Base-by-base conservation (phyloP, 345 rosid genomes). In the Dimocarpus longan region DNA sequence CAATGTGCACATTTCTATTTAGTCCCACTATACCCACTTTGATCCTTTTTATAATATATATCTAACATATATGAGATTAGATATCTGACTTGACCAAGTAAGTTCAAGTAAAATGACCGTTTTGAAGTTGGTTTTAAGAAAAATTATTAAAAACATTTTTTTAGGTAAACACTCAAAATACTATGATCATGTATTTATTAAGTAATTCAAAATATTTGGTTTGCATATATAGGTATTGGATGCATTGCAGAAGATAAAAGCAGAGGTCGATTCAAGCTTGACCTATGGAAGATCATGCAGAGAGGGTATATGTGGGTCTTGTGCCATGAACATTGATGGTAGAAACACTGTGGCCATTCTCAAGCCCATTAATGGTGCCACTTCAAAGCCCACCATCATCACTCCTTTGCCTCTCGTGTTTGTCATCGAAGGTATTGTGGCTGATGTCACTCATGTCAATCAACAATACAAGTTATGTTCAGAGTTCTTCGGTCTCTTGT, bases 271-370 rank as follows among this genome's bases (percentile, higher is more conserved):
- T 77, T 73, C 90, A 32, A 87, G 87, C 76, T 75, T 94, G 85
- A 84, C 82, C 82, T 89, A 89, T 16, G 80, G 92, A 60, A 88
- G 94, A 78, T 91, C 93, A 37, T 89, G 97, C 28, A 83, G 94
- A 79, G 93, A 91, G 86, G 98, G 95, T 56, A 90, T 91, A 71
- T 89, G 94, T 60, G 95, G 98, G 62, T 94, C 93, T 8, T 89
- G 93, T 67, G 76, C 93, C 5, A 88, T 91, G 97, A 90, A 90
- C 76, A 84, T 92, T 5, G 93, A 88, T 56, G 93, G 92, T 74
- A 85, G 88, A 68, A 88, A 92, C 62, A 92, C 93, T 2, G 90
- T 91, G 18, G 97, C 96, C 10, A 93, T 91, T 80, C 89, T 89
- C 6, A 87, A 84, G 64, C 93, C 93, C 42, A 83, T 91, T 66